These are phyloP conservation scores for Mucor lusitanicus DNA, from an alignment of 371 early-diverging fungal species.

Conservation along the genomic window DNA sequence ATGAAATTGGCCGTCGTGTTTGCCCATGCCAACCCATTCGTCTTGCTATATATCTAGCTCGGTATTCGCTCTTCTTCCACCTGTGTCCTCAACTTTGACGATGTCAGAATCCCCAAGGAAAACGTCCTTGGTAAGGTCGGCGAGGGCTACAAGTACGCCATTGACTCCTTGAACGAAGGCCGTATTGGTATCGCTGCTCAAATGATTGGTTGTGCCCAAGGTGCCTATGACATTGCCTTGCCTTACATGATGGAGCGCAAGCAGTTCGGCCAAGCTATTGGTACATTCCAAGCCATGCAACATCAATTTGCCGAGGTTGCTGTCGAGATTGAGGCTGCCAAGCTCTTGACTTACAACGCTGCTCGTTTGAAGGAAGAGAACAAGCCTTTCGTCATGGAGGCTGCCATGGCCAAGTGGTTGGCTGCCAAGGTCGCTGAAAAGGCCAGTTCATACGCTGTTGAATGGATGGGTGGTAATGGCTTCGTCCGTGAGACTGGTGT, in stretches of 20 bases:
- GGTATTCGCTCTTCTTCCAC: slow-evolving; percentile 97
- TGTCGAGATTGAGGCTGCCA: slow-evolving; percentile 95
- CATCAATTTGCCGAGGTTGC: slow-evolving; percentile 94
- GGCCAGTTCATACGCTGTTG: slow-evolving; percentile 87
- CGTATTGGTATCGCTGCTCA: slow-evolving; percentile 98
- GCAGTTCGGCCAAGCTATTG: slow-evolving; percentile 89
- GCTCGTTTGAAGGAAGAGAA: slow-evolving; percentile 96
- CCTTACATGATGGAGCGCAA: slow-evolving; percentile 95
- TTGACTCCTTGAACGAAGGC: slow-evolving; percentile 97
- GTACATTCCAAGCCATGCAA: slow-evolving; percentile 97
- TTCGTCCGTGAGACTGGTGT: slow-evolving; percentile 81
- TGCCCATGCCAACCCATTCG: too few relatives aligned
- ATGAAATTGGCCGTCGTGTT: too few relatives aligned
- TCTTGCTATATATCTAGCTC: slow-evolving; percentile 48
- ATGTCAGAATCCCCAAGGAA: slow-evolving; percentile 83
- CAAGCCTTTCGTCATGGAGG: slow-evolving; percentile 87
- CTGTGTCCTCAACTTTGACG: slow-evolving; percentile 93
- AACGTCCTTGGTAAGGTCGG: slow-evolving; percentile 94
- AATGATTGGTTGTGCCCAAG: slow-evolving; percentile 97
- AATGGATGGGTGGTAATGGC: slow-evolving; percentile 98
- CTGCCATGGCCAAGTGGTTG: slow-evolving; percentile 98
- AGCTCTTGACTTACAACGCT: slow-evolving; percentile 96
- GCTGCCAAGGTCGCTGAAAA: slow-evolving; percentile 94
- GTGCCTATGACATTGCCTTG: slow-evolving; percentile 87
- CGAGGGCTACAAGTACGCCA: slow-evolving; percentile 98